Conservation (phyloP, 805 yeast genomes). For the Scheffersomyces coipomensis region DNA sequence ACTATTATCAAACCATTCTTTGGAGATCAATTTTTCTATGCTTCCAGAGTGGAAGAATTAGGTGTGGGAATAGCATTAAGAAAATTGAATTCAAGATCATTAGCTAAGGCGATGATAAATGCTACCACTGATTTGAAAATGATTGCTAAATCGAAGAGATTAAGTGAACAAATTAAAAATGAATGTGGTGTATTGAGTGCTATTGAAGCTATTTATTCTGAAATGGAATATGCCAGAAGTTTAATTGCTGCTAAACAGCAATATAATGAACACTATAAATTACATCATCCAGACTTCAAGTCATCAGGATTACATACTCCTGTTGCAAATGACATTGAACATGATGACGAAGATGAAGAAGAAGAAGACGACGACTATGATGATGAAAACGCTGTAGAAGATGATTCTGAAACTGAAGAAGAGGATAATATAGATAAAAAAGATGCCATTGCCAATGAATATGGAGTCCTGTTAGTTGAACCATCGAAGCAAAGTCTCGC, state of each 20-base stretch:
- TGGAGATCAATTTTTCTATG: constrained; percentile 95
- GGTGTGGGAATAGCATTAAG: constrained; percentile 78
- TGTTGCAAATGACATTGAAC: constrained; percentile 9
- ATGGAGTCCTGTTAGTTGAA: too few relatives aligned
- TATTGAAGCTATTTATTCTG: constrained; percentile 72
- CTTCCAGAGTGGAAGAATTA: constrained; percentile 79
- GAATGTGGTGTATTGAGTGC: constrained; percentile 85
- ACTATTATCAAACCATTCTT: constrained; percentile 92
- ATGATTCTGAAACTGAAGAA: constrained; percentile 1
- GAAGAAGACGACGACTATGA: constrained; percentile 5
- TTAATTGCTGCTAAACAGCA: constrained; percentile 49
- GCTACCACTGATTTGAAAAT: constrained; percentile 67
- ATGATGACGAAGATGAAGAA: constrained; percentile 10
- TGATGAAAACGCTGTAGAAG: constrained; percentile 5
- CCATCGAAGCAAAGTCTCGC: too few relatives aligned
- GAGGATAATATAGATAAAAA: too few relatives aligned
- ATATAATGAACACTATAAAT: constrained; percentile 23
- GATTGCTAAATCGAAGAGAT: constrained; percentile 59
- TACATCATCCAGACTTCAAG: constrained; percentile 13
- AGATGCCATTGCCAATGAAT: too few relatives aligned
- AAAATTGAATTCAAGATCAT: constrained; percentile 60
- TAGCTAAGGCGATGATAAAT: constrained; percentile 67
- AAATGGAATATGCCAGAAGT: constrained; percentile 71
- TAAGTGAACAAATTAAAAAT: constrained; percentile 61
- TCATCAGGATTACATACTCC: constrained; percentile 28